phyloP scores from a whole-genome alignment of 2,329 filamentous ascomycete genomes.

The Aulographum hederae region DNA sequence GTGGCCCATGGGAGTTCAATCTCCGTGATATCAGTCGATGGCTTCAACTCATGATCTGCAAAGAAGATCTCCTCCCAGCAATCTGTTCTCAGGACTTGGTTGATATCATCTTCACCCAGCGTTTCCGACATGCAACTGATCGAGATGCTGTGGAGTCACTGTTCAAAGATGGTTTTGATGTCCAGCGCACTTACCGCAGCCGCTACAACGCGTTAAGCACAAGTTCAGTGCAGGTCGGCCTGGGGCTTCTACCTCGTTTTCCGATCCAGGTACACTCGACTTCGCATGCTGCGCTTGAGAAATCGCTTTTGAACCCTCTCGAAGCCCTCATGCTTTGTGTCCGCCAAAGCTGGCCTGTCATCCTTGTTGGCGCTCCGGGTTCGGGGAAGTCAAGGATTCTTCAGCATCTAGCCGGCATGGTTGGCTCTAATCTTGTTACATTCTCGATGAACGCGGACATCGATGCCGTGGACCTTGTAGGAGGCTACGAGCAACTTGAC shows the following conservation, averaged over 20 bases:
- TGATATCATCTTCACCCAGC: conserved; percentile 65
- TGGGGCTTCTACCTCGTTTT: conserved; percentile 46
- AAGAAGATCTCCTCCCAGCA: conserved; percentile 40
- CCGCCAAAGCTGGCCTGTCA: conserved; percentile 72
- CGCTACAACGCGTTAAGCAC: conserved; percentile 43
- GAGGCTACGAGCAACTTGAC: conserved; percentile 91
- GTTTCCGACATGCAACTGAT: conserved; percentile 62
- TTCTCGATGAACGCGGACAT: conserved; percentile 89
- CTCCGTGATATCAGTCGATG: conserved; percentile 78
- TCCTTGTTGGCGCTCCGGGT: conserved; percentile 71
- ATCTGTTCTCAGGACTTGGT: conserved; percentile 55
- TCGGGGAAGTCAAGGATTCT: conserved; percentile 74
- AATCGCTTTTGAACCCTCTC: conserved; percentile 47
- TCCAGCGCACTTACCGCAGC: conserved; percentile 24
- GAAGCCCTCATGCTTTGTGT: conserved; percentile 81
- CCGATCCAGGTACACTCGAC: neutral
- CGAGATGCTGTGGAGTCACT: conserved; percentile 44
- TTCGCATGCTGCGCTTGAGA: neutral
- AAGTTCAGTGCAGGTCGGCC: conserved; percentile 56
- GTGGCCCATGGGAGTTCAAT: conserved; percentile 90
- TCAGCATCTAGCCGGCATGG: conserved; percentile 59
- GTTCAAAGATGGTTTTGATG: conserved; percentile 46
- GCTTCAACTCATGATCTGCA: conserved; percentile 51
- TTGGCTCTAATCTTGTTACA: conserved; percentile 58
- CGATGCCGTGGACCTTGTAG: conserved; percentile 92